Conservation (phyloP, 169 alveolate genomes). For the Toxoplasma gondii region DNA sequence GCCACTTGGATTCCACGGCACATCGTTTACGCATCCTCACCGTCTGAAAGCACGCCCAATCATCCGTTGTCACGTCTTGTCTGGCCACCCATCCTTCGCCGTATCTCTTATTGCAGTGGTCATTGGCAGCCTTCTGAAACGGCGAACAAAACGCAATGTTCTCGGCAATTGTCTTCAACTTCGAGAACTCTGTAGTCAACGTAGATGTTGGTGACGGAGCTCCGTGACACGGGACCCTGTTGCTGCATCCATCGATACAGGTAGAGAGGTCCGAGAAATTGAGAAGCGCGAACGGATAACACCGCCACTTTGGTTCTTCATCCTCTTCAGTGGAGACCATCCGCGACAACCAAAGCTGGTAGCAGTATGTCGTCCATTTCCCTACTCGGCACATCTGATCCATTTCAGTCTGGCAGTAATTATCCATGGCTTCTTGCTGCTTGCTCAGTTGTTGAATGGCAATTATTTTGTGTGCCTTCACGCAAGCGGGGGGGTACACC, state of each 20-base stretch:
- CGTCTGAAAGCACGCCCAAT: not conserved
- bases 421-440: slow-evolving; percentile 12
- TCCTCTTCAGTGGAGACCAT: not conserved
- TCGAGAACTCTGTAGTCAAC: not conserved
- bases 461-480: not conserved
- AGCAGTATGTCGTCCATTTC: slow-evolving; percentile 1
- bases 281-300: not conserved
- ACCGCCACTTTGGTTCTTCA: not conserved
- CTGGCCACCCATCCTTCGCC: slow-evolving; percentile 36
- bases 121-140: not conserved
- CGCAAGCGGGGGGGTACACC: slow-evolving; percentile 12
- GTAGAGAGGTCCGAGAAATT: not conserved
- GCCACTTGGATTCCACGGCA: not conserved
- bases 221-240: slow-evolving; percentile 20
- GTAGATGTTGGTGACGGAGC: not conserved
- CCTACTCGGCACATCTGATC: slow-evolving; percentile 19
- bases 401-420: not conserved
- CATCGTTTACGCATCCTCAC: not conserved
- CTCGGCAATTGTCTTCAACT: not conserved
- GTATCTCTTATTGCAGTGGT: not conserved
- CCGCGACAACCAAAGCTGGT: slow-evolving; percentile 37
- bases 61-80: not conserved
- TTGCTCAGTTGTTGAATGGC: not conserved
- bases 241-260: slow-evolving; percentile 28
- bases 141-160: not conserved